Base-by-base conservation (phyloP, 495 filamentous ascomycete genomes). In the Hypoxylon trugodes region DNA sequence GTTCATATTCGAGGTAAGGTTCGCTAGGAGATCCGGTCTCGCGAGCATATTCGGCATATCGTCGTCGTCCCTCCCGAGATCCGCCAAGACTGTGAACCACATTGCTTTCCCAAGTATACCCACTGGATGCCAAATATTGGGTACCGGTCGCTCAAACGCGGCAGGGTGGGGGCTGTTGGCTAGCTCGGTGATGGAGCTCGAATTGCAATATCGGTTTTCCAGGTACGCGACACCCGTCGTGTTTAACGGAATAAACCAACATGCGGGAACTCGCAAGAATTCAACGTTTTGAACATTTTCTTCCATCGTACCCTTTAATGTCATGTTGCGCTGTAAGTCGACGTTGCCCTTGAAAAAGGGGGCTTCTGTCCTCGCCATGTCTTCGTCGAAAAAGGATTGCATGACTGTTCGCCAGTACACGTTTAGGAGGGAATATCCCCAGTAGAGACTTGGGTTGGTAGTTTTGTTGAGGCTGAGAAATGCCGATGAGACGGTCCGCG, bases 21-120 rank as follows among this genome's bases (percentile, higher is more conserved):
- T 61, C 40, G 51, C 41, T 6, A 75, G 47, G 4, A 38, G 24
- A 1, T 53, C 62, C 9, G 65, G 54, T 33, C 69, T 46, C 0
- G 61, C 54, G n/a, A 73, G 61, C 37, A 73, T 65, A 46, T 73
- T 73, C 7, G 65, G 55, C 32, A 53, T 45, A 6, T 16, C 25
- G n/a, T 53, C 32, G 38, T 50, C 45, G 4, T 57, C 49, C 43
- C 67, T 57, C 10, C 73, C 73, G 9, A 76, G 66, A 46, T 76
- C 72, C 5, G 70, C 60, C 13, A 74, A 30, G 18, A 70, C 49
- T 1, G 73, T 69, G 15, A 64, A 73, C 54, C 65, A 71, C 16
- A 73, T 64, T 9, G 65, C 48, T 41, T 76, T 74, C 3, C 63
- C 64, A 3, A 75, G 65, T 8, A 40, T 52, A 18, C 62, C 63